These are phyloP conservation scores for Moesziomyces sp. DNA, from an alignment of 1,284 basidiomycete species.

Conservation along the genomic window DNA sequence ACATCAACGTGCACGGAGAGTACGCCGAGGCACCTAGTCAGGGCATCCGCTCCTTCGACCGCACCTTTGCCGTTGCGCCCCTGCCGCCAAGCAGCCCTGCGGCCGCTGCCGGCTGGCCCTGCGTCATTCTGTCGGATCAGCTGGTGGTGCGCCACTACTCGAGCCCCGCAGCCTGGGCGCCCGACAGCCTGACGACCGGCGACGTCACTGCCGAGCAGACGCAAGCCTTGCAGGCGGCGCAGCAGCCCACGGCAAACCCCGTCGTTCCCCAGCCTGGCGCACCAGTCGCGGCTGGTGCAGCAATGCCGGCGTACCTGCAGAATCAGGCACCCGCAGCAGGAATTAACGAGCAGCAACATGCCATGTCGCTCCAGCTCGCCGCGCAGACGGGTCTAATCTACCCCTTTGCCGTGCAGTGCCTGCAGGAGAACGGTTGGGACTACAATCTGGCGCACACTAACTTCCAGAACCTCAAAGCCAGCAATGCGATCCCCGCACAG, in stretches of 20 bases:
- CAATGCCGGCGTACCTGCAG: conserved; percentile 49
- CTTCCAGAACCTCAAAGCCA: conserved; percentile 65
- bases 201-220: conserved; percentile 41
- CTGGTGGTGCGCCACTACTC: conserved; percentile 85
- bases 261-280: conserved; percentile 6
- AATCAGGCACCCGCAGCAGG: conserved; percentile 43
- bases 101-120: conserved; percentile 84
- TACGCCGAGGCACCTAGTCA: conserved; percentile 77
- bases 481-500: conserved; percentile 51
- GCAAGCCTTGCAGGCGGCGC: conserved; percentile 23
- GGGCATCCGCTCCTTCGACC: conserved; percentile 90
- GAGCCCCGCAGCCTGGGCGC: conserved; percentile 76
- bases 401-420: conserved; percentile 67
- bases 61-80: conserved; percentile 86
- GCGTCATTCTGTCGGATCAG: conserved; percentile 88
- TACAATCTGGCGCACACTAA: conserved; percentile 61
- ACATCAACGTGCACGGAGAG: conserved; percentile 89
- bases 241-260: conserved; percentile 6
- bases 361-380: conserved; percentile 64
- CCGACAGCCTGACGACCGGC: conserved; percentile 50
- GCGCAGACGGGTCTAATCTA: conserved; percentile 66
- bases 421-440: conserved; percentile 68
- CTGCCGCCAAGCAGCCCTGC: conserved; percentile 84
- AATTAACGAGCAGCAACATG: conserved; percentile 66
- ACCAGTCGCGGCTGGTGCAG: conserved; percentile 4